Conservation (phyloP, 2,329 filamentous ascomycete genomes). For the Reticulascus tulasneorum region DNA sequence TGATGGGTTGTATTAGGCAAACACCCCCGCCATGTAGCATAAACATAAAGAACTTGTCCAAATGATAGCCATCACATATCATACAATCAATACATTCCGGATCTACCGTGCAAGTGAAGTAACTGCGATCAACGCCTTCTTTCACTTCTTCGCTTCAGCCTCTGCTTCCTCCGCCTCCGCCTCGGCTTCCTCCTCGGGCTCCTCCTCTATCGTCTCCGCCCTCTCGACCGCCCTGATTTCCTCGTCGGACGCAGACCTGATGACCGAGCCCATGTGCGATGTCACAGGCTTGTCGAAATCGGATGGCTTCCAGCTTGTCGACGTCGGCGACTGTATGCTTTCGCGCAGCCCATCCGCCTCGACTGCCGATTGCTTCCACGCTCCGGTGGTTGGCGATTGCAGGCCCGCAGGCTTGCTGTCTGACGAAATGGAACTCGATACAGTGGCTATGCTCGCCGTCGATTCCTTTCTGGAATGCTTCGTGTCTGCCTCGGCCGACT, state of each 20-base stretch:
- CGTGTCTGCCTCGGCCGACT: too few species aligned
- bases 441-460: constrained; percentile 1
- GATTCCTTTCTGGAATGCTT: constrained; percentile 10
- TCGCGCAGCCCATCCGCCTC: constrained; percentile 20
- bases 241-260: constrained; percentile 28
- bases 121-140: neutral
- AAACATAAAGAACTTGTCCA: neutral
- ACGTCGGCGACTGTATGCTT: constrained; percentile 39
- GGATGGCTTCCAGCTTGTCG: constrained; percentile 35
- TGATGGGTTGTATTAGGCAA: constrained; percentile 50
- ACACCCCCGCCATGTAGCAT: neutral
- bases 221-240: constrained; percentile 37
- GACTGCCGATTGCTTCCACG: constrained; percentile 29
- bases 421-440: constrained; percentile 1
- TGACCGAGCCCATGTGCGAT: constrained; percentile 26
- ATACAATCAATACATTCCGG: too few species aligned
- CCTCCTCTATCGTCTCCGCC: constrained; percentile 36
- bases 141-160: constrained; percentile 7
- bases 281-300: constrained; percentile 17
- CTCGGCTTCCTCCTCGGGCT: constrained; percentile 20
- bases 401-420: constrained; percentile 25
- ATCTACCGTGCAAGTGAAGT: too few species aligned
- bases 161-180: constrained; percentile 1
- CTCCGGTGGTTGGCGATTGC: constrained; percentile 41
- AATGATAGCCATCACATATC: too few species aligned